Evolutionary conservation across 1,139 yeast genomes (phyloP), one percentile per base, ranked within the genome.

Genomic region (Lodderomyces pseudojiufengensis): DNA sequence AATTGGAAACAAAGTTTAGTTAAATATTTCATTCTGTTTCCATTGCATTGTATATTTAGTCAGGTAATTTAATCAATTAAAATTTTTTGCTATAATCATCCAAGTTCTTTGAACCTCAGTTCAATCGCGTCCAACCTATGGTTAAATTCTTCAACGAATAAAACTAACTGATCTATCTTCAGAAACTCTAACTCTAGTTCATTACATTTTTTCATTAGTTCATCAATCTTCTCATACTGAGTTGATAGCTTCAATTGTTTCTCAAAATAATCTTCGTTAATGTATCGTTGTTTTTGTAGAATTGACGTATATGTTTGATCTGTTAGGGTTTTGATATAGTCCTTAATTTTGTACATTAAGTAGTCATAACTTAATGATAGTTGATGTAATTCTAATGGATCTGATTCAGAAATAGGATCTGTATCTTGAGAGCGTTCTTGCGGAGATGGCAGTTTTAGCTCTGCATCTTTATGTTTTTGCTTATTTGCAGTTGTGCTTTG

Each of bases 341-440:
- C 84, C 37, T 71, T 68, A 38, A 84, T 78, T 51, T 74, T 76
- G 55, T 65, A 80, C 50, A 82, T 52, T 29, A 83, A 55, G 46
- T 80, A 80, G 48, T 83, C 92, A 50, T 73, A 82, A 36, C 71
- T 71, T 24, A 78, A 59, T 1, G 84, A 76, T 32, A 84, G 59
- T 40, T 71, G 67, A 45, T 76, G 72, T 22, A 84, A 66, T 18
- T 80, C 77, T 21, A 84, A 61, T 1, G 88, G 87, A 51, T 83
- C 90, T 21, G 70, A 73, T 10, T 64, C 68, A 9, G n/a, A n/a
- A n/a, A n/a, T n/a, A n/a, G 55, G 58, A 20, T 39, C 46, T 9
- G 36, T 36, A 36, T 34, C 36, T 24, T 31, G 15, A 6, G 24
- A 7, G n/a, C 15, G 22, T 4, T 7, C 20, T 24, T 30, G 33